Conservation (phyloP, 352 stramenopile genomes). For the Pythium volutum region DNA sequence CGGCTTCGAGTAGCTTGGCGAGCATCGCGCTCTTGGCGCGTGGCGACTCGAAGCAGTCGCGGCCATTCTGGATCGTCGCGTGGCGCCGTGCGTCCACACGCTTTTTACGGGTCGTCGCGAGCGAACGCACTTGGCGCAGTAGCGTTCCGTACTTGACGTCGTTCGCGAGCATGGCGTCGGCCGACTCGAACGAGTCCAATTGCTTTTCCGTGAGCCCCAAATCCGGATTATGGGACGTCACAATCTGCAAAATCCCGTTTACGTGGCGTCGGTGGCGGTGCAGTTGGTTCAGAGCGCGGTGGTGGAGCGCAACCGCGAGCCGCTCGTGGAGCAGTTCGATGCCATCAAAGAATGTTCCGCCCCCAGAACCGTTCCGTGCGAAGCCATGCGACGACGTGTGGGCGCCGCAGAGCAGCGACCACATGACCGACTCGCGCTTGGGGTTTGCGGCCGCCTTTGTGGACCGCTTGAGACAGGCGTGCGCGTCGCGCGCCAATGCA, state of each 20-base stretch:
- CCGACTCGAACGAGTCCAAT: slow-evolving; percentile 75
- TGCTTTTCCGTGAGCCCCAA: slow-evolving; percentile 77
- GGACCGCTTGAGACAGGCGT: slow-evolving; percentile 30
- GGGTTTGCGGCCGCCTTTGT: slow-evolving; percentile 18
- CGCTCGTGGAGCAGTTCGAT: slow-evolving; percentile 53
- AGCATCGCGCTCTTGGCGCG: slow-evolving; percentile 63
- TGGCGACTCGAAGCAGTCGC: slow-evolving; percentile 58
- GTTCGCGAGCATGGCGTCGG: slow-evolving; percentile 63
- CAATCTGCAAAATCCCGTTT: slow-evolving; percentile 74
- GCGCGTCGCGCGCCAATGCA: slow-evolving; percentile 34
- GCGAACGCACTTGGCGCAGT: slow-evolving; percentile 49
- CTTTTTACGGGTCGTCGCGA: slow-evolving; percentile 42
- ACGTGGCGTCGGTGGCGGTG: slow-evolving; percentile 77
- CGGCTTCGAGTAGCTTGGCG: slow-evolving; percentile 69
- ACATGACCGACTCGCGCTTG: slow-evolving; percentile 43
- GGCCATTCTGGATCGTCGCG: slow-evolving; percentile 60
- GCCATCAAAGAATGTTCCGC: slow-evolving; percentile 33
- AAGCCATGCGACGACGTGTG: slow-evolving; percentile 22
- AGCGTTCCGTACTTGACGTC: slow-evolving; percentile 77
- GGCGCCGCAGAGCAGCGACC: slow-evolving; percentile 61
- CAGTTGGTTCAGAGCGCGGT: slow-evolving; percentile 75
- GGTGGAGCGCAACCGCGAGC: slow-evolving; percentile 51
- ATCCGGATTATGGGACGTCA: slow-evolving; percentile 76
- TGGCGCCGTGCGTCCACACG: slow-evolving; percentile 45
- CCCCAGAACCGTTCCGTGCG: neutral